Evolutionary conservation across 2,329 filamentous ascomycete genomes (phyloP), one percentile per base, ranked within the genome.

Genomic region (Penicillium sp.): DNA sequence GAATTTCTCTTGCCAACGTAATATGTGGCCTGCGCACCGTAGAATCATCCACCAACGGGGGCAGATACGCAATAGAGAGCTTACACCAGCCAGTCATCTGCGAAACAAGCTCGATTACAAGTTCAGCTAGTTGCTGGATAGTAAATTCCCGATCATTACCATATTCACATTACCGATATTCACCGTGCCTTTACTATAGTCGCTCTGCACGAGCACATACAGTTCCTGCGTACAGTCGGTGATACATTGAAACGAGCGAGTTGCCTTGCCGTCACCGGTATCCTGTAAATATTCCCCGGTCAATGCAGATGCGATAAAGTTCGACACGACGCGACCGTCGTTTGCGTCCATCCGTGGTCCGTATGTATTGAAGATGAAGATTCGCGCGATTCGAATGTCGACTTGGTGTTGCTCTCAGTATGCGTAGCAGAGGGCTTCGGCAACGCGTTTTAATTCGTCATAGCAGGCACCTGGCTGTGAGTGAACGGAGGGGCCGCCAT

Each of bases 381-480:
- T 21, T 4, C 70, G 69, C 23, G 70, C 68, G 49, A 72, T 67
- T 16, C 69, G 64, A 45, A 72, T 61, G 45, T 72, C 62, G 5
- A 70, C 65, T 19, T 46, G 51, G 48, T 67, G 62, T 45, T 70
- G 64, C 43, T 67, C 60, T 29, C 61, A 61, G 52, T 70, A 71
- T 31, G 63, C 60, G 51, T 75, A 78, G 11, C 66, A 70, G 0
- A 78, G 68, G 5, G 75, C 67, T 58, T 78, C 76, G 9, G 71
- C 68, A 2, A 72, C 72, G 16, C 75, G 65, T 53, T 78, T 78
- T 2, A 75, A 75, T 60, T 78, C 76, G 47, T 78, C 76, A 39
- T 77, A 78, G 60, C 76, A 78, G 1, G 76, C 68, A 1, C 76
- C 61, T 5, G 59, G 55, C 51, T 72, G 70, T 16, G 70, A 69